Evolutionary conservation across 768 basidiomycete species (phyloP).

Genomic region (Clathrus columnatus): DNA sequence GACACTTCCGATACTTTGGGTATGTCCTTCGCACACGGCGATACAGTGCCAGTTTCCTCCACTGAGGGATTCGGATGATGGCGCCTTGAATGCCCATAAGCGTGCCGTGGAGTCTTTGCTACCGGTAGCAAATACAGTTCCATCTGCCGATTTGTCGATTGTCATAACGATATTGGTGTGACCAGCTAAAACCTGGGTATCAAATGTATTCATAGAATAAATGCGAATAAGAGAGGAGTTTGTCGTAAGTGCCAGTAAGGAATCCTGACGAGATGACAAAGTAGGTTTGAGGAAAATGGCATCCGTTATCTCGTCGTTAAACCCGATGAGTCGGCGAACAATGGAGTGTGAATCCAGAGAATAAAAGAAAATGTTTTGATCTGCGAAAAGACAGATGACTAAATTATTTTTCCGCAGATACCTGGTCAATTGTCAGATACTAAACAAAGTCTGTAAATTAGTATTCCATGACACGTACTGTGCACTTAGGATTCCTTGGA

Average conservation of each 20-base stretch:
- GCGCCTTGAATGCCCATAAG: constrained; percentile 54
- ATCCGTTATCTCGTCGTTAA: constrained; percentile 97
- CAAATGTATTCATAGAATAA: constrained; percentile 67
- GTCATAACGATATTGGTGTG: constrained; percentile 90
- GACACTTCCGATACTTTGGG: constrained; percentile 88
- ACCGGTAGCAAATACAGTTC: constrained; percentile 75
- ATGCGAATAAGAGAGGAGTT: constrained; percentile 93
- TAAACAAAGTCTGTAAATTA: background rate
- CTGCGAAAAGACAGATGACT: constrained; percentile 81
- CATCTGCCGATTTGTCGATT: constrained; percentile 59
- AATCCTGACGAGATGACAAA: constrained; percentile 35
- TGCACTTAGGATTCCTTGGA: constrained; percentile 73
- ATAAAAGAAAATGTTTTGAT: constrained; percentile 94
- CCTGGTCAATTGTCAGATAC: constrained; percentile 30
- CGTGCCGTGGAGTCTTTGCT: constrained; percentile 88
- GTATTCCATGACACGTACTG: constrained; percentile 48
- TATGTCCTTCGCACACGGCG: constrained; percentile 85
- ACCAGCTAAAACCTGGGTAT: constrained; percentile 79
- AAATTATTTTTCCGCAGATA: constrained; percentile 57
- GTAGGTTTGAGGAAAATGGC: constrained; percentile 61
- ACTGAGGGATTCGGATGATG: constrained; percentile 23
- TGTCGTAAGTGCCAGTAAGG: constrained; percentile 88
- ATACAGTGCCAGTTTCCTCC: constrained; percentile 58
- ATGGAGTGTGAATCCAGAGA: constrained; percentile 59
- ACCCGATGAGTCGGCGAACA: constrained; percentile 82